phyloP scores from a whole-genome alignment of 1,284 basidiomycete genomes.

The Tranzscheliella williamsii region DNA sequence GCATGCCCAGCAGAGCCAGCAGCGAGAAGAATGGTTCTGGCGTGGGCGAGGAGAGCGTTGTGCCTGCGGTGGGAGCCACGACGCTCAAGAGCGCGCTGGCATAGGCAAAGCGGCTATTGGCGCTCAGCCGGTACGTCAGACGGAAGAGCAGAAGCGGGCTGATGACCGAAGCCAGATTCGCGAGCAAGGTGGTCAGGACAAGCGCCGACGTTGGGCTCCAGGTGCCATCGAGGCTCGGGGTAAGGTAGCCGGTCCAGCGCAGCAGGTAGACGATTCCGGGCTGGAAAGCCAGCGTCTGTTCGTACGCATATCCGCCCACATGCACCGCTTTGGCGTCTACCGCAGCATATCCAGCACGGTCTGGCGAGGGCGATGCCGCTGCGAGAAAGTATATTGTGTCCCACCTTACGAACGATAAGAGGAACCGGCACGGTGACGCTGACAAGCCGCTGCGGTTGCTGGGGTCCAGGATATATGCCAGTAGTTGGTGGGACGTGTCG shows the following conservation, averaged over 20 bases:
- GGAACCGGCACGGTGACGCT: slow-evolving; percentile 4
- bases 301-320: slow-evolving; percentile 68
- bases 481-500: slow-evolving; percentile 45
- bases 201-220: slow-evolving; percentile 44
- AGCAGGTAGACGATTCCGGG: slow-evolving; percentile 65
- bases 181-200: slow-evolving; percentile 18
- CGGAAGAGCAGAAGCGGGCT: slow-evolving; percentile 66
- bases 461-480: slow-evolving; percentile 25
- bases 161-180: slow-evolving; percentile 60
- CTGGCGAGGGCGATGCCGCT: slow-evolving; percentile 18
- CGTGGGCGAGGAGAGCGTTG: slow-evolving; percentile 73
- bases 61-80: slow-evolving; percentile 75
- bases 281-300: slow-evolving; percentile 87
- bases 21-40: slow-evolving; percentile 83
- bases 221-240: slow-evolving; percentile 3
- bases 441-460: slow-evolving; percentile 1
- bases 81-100: slow-evolving; percentile 73
- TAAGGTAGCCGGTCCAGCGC: slow-evolving; percentile 15
- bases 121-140: slow-evolving; percentile 52
- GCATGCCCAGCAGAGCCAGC: slow-evolving; percentile 59
- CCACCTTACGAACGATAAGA: slow-evolving; percentile 72
- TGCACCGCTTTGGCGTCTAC: background rate
- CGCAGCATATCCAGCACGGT: background rate
- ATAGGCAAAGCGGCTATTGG: slow-evolving; percentile 67
- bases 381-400: slow-evolving; percentile 77